Percentiles rank a stretch among this genome's conserved stretches.
These are phyloP conservation scores for Wickerhamomyces pijperi DNA, from an alignment of 805 yeast genomes.

Conservation along the genomic window DNA sequence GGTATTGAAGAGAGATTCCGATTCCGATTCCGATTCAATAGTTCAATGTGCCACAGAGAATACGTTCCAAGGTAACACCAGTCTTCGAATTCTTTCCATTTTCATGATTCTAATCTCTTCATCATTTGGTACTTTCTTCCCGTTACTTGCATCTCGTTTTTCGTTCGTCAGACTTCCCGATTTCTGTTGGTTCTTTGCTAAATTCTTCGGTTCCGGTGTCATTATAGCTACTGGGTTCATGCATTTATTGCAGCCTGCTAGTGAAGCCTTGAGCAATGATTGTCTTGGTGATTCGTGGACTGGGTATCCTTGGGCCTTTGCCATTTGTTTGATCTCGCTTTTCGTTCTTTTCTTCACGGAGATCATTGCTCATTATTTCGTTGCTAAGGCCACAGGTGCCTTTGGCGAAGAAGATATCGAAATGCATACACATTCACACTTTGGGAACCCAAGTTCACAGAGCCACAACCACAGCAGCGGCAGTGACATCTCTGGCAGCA, in stretches of 20 bases:
- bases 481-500: too few relatives aligned
- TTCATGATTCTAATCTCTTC: constrained; percentile 54
- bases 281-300: constrained; percentile 56
- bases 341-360: constrained; percentile 38
- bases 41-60: constrained; percentile 28
- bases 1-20: constrained; percentile 9
- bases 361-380: constrained; percentile 31
- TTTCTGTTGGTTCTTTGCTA: constrained; percentile 56
- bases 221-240: constrained; percentile 75
- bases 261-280: constrained; percentile 38
- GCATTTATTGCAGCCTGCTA: constrained; percentile 62
- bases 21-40: too few relatives aligned
- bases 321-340: constrained; percentile 36
- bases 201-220: constrained; percentile 77
- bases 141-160: constrained; percentile 46
- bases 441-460: constrained; percentile 30
- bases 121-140: constrained; percentile 49
- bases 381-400: constrained; percentile 21
- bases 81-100: constrained; percentile 43
- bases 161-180: constrained; percentile 48
- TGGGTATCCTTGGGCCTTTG: constrained; percentile 47
- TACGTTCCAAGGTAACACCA: constrained; percentile 31
- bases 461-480: background rate
- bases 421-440: constrained; percentile 41
- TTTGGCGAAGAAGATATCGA: constrained; percentile 6